These are phyloP conservation scores for Trichosporon asahii DNA, from an alignment of 1,284 basidiomycete genomes.

Conservation along the genomic window DNA sequence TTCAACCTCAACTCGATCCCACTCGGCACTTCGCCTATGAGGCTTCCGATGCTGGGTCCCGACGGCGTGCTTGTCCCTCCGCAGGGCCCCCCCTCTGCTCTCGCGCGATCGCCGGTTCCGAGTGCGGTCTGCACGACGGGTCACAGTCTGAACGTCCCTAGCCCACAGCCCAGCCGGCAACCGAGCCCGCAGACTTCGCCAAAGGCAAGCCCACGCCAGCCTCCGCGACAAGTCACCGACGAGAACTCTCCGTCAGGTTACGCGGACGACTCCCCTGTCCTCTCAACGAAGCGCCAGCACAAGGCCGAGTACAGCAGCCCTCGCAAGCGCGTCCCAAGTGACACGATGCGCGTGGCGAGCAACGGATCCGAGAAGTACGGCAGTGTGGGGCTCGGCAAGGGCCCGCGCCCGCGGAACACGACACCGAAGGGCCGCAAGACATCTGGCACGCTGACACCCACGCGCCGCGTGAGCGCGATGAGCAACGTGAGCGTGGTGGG, in stretches of 20 bases:
- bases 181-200: background rate
- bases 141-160: background rate
- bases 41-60: background rate
- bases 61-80: background rate
- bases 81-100: background rate
- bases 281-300: slow-evolving; percentile 37
- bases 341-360: background rate
- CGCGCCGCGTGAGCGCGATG: slow-evolving; percentile 15
- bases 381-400: slow-evolving; percentile 9
- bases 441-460: slow-evolving; percentile 6
- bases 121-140: background rate
- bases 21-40: background rate
- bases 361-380: slow-evolving; percentile 25
- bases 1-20: slow-evolving; percentile 8
- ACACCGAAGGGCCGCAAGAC: slow-evolving; percentile 2
- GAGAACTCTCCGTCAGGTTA: slow-evolving; percentile 23
- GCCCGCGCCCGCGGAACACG: background rate
- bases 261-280: background rate
- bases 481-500: slow-evolving; percentile 12
- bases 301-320: slow-evolving; percentile 39
- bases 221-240: slow-evolving; percentile 31
- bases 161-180: background rate
- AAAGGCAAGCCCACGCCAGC: slow-evolving; percentile 22
- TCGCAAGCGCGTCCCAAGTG: slow-evolving; percentile 37
- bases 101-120: background rate